Conservation (phyloP, 2,329 filamentous ascomycete species). For the Herpotrichia juniperi region DNA sequence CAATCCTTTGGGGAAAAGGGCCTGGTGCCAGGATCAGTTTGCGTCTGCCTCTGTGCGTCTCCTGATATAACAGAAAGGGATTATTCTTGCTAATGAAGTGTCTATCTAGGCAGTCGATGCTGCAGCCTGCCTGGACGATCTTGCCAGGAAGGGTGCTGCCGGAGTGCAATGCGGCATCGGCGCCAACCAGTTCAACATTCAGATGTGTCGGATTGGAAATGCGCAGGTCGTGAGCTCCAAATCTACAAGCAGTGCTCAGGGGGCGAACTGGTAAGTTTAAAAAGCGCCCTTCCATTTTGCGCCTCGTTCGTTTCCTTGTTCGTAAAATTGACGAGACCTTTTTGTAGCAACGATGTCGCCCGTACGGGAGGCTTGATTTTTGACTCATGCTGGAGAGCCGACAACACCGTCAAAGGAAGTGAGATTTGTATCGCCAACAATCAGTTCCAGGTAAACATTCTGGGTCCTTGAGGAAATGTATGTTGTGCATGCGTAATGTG, state of each 20-base stretch:
- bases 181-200: neutral
- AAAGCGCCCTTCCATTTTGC: too few species aligned
- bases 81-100: neutral
- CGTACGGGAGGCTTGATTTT: too few species aligned
- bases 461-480: too few species aligned
- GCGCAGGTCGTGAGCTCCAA: neutral
- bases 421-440: too few species aligned
- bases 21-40: neutral
- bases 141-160: slow-evolving; percentile 3
- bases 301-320: too few species aligned
- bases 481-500: too few species aligned
- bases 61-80: neutral
- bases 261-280: slow-evolving; percentile 3
- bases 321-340: too few species aligned
- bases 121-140: slow-evolving; percentile 2
- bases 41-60: neutral
- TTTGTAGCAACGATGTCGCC: too few species aligned
- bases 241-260: neutral
- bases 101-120: slow-evolving; percentile 3
- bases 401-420: too few species aligned
- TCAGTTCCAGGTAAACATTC: too few species aligned
- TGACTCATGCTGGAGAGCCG: too few species aligned
- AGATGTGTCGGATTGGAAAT: slow-evolving; percentile 7
- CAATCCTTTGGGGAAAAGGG: neutral
- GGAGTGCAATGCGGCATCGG: slow-evolving; percentile 3